Evolutionary conservation across 2,329 filamentous ascomycete genomes (phyloP), one percentile per base, ranked within the genome.

Genomic region (Ophiosphaerella herpotricha): DNA sequence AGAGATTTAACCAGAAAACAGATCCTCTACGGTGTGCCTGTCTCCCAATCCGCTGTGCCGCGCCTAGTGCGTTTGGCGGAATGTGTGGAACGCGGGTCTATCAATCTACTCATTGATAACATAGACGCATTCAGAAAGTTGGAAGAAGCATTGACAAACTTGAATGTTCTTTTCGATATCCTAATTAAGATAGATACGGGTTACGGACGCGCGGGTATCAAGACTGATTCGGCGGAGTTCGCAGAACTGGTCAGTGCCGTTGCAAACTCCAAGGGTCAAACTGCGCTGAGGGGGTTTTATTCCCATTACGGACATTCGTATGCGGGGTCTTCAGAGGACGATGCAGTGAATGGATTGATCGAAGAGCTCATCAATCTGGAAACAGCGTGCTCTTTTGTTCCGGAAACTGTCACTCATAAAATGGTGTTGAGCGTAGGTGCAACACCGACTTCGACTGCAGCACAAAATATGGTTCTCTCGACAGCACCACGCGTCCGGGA

Each of bases 121-220:
- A 75, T 79, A 0, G 77, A 78, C 9, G 64, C 74, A 0, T 64
- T 79, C 5, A 73, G 80, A 39, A 66, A 76, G 35, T 62, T 75
- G 77, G 1, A 80, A 78, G 43, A 72, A 66, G 13, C 73, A 76
- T 23, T 55, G 12, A 31, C 12, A 2, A 26, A 31, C 2, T 43
- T 36, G 4, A 14, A 43, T 21, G 50, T 47, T 9, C 34, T 54
- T 2, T 81, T 85, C 3, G 78, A 77, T 0, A 76, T 89, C 12
- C 89, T 86, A 64, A 75, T 92, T 62, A 92, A 92, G 62, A 82
- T 93, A 34, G 88, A 93, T 67, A 85, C 88, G 43, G 88, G 88
- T 9, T 85, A 85, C 58, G 80, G 85, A 63, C 85, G 90, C 13
- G 88, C 89, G 0, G 90, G 90, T 16, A 78, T 91, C 0, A 64